Evolutionary conservation across 345 rosid genomes (phyloP).

Genomic region (Lumnitzera littorea): DNA sequence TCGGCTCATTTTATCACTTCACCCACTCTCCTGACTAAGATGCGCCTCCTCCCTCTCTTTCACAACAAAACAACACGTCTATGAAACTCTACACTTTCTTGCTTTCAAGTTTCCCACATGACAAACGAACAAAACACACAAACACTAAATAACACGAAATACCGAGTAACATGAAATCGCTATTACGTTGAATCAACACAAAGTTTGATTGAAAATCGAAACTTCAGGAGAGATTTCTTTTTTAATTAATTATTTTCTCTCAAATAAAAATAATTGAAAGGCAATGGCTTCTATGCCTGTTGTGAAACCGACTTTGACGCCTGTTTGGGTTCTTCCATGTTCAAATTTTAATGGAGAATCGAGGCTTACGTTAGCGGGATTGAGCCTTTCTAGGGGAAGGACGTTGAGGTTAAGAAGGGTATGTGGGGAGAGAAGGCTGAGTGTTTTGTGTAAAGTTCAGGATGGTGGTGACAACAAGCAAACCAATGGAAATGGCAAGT

Average conservation of each 20-base stretch:
- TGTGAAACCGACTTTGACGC: conserved; percentile 34
- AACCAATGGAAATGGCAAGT: conserved; percentile 45
- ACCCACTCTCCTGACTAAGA: conserved; percentile 5
- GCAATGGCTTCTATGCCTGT: conserved; percentile 43
- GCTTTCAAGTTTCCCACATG: too few relatives aligned
- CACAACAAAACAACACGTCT: not conserved
- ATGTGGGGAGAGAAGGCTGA: conserved; percentile 15
- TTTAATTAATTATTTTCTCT: not conserved
- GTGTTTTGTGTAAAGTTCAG: conserved; percentile 38
- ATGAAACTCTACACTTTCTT: too few relatives aligned
- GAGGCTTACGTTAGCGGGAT: conserved; percentile 19
- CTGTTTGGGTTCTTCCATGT: conserved; percentile 36
- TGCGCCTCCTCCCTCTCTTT: conserved; percentile 13
- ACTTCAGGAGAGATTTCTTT: too few relatives aligned
- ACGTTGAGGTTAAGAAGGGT: conserved; percentile 14
- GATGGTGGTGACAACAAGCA: conserved; percentile 38
- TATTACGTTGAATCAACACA: too few relatives aligned
- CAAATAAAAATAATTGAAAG: not conserved
- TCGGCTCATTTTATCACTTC: conserved; percentile 19
- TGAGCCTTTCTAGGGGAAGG: conserved; percentile 21
- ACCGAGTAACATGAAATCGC: too few relatives aligned
- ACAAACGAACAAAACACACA: not conserved
- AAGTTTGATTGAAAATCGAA: too few relatives aligned
- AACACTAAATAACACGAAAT: too few relatives aligned
- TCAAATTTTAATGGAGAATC: conserved; percentile 11